These are phyloP conservation scores for Prunus mongolica DNA, from an alignment of 306 rosid genomes.

Conservation along the genomic window DNA sequence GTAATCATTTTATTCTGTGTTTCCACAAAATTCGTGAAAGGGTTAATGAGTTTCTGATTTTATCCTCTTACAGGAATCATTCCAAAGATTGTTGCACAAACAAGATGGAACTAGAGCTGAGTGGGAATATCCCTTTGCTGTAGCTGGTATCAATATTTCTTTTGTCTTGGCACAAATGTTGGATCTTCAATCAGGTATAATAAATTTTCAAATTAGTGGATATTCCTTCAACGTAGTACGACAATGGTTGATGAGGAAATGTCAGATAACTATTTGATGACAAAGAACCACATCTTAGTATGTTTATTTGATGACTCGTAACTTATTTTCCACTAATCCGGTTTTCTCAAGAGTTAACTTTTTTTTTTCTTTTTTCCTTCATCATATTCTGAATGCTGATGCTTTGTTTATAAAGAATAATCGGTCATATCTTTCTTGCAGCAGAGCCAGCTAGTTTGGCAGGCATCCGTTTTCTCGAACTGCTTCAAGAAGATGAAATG, in stretches of 20 bases:
- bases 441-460: constrained; percentile 58
- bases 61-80: constrained; percentile 58
- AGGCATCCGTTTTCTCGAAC: constrained; percentile 59
- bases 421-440: constrained; percentile 22
- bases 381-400: background rate
- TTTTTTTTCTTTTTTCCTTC: background rate
- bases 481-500: constrained; percentile 75
- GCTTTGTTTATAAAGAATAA: background rate
- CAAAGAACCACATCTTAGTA: background rate
- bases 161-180: constrained; percentile 81
- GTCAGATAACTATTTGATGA: background rate
- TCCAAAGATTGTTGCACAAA: constrained; percentile 71
- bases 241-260: background rate
- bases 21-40: background rate
- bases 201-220: background rate
- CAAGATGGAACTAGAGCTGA: constrained; percentile 89
- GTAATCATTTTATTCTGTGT: background rate
- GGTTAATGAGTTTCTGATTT: background rate
- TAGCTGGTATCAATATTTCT: constrained; percentile 90
- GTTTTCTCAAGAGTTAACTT: background rate
- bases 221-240: background rate
- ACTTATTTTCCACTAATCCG: background rate
- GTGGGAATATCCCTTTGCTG: constrained; percentile 98
- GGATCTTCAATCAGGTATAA: constrained; percentile 84
- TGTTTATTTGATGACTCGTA: background rate